Conservation (phyloP, 768 basidiomycete genomes). For the Tulasnella sp. region DNA sequence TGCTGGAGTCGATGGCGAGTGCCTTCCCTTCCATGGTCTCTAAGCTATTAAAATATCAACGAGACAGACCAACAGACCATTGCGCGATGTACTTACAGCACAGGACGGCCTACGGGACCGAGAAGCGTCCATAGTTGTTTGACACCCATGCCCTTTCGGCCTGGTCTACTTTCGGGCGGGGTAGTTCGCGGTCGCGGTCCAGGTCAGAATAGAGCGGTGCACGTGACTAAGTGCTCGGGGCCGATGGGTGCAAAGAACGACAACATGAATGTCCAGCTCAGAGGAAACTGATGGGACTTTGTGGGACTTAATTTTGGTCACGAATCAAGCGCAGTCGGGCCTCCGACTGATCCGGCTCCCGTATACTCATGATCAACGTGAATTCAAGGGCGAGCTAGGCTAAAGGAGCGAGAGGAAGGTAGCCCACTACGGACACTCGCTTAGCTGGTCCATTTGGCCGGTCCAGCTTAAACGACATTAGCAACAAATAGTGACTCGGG, state of each 20-base stretch:
- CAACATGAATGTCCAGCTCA: too few species aligned
- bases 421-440: too few species aligned
- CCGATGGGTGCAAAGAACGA: too few species aligned
- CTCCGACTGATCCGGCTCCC: too few species aligned
- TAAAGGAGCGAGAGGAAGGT: too few species aligned
- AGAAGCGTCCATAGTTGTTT: slow-evolving; percentile 92
- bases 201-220: background rate
- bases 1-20: slow-evolving; percentile 96
- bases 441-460: background rate
- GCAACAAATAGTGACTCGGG: background rate
- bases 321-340: too few species aligned
- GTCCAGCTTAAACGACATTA: background rate
- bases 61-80: background rate
- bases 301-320: too few species aligned
- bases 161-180: background rate
- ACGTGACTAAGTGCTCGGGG: slow-evolving; percentile 1
- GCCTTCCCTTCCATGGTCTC: slow-evolving; percentile 92
- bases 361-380: too few species aligned
- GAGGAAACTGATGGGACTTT: too few species aligned
- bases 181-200: background rate
- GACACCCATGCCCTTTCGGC: slow-evolving; percentile 78
- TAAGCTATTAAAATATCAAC: slow-evolving; percentile 37
- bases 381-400: too few species aligned
- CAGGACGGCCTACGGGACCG: slow-evolving; percentile 84
- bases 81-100: slow-evolving; percentile 46